Conservation (phyloP, 1,139 yeast species). For the Yamadazyma buinensis region DNA sequence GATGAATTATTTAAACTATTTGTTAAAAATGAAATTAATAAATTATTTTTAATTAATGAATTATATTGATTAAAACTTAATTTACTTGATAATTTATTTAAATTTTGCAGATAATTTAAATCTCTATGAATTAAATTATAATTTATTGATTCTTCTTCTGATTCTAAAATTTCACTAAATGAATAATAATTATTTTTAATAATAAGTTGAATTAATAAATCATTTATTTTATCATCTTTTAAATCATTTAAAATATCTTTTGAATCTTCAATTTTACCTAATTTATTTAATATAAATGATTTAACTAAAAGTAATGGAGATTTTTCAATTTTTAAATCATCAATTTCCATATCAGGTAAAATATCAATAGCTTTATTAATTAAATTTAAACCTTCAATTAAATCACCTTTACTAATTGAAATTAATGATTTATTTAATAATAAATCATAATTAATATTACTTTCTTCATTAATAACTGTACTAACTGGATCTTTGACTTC, state of each 20-base stretch:
- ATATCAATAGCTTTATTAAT: constrained; percentile 50
- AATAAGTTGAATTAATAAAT: constrained; percentile 29
- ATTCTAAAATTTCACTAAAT: constrained; percentile 8
- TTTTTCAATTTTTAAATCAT: constrained; percentile 44
- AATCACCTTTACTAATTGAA: constrained; percentile 43
- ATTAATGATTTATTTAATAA: constrained; percentile 67
- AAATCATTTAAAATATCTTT: constrained; percentile 27
- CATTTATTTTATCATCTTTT: constrained; percentile 22
- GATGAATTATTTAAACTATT: constrained; percentile 32
- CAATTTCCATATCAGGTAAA: constrained; percentile 39
- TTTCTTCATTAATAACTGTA: constrained; percentile 7
- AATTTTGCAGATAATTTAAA: constrained; percentile 36
- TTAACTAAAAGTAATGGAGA: constrained; percentile 67
- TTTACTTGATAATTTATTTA: constrained; percentile 33
- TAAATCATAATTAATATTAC: constrained; percentile 28
- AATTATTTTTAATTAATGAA: constrained; percentile 40
- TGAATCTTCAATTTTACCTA: constrained; percentile 45
- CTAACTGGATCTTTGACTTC: constrained; percentile 6
- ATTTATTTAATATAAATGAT: constrained; percentile 57
- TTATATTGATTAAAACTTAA: constrained; percentile 43
- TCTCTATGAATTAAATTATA: constrained; percentile 41
- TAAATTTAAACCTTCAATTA: constrained; percentile 38
- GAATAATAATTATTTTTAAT: constrained; percentile 33
- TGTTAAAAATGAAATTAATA: constrained; percentile 36
- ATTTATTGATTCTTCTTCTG: constrained; percentile 12